phyloP scores from a whole-genome alignment of 306 rosid genomes.

The Vigna angularis region DNA sequence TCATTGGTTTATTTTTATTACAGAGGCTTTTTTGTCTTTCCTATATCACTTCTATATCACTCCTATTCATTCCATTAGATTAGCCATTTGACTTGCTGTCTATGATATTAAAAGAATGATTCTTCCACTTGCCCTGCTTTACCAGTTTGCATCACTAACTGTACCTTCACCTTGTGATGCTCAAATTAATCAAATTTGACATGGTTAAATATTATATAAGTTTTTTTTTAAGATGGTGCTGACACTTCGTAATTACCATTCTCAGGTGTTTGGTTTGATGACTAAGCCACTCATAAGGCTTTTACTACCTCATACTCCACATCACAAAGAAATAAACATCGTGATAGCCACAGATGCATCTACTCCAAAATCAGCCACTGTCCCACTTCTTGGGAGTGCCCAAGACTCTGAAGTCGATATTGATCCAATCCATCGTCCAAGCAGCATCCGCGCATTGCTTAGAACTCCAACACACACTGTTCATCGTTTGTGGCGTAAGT shows the following conservation, averaged over 20 bases:
- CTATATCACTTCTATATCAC: slow-evolving; percentile 23
- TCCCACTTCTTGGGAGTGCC: slow-evolving; percentile 76
- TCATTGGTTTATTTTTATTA: slow-evolving; percentile 18
- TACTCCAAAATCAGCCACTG: slow-evolving; percentile 69
- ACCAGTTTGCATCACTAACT: background rate
- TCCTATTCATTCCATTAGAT: background rate
- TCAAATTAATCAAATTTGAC: background rate
- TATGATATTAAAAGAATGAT: slow-evolving; percentile 6
- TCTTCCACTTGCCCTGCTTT: slow-evolving; percentile 1
- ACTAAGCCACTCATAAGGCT: slow-evolving; percentile 91
- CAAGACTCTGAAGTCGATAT: slow-evolving; percentile 85
- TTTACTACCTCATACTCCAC: slow-evolving; percentile 59
- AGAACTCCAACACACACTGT: slow-evolving; percentile 90
- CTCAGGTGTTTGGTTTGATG: slow-evolving; percentile 93
- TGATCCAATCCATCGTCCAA: slow-evolving; percentile 65
- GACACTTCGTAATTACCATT: slow-evolving; percentile 38
- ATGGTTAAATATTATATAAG: background rate
- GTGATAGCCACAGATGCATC: slow-evolving; percentile 56
- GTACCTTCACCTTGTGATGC: background rate
- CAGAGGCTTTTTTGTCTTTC: slow-evolving; percentile 8
- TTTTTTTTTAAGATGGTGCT: slow-evolving; percentile 12
- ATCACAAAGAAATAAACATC: slow-evolving; percentile 58
- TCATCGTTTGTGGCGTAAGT: slow-evolving; percentile 92
- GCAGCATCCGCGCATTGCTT: slow-evolving; percentile 82
- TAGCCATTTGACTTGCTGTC: slow-evolving; percentile 2